phyloP scores from a whole-genome alignment of 176 grass and related monocot genomes.

The Puccinellia tenuiflora region DNA sequence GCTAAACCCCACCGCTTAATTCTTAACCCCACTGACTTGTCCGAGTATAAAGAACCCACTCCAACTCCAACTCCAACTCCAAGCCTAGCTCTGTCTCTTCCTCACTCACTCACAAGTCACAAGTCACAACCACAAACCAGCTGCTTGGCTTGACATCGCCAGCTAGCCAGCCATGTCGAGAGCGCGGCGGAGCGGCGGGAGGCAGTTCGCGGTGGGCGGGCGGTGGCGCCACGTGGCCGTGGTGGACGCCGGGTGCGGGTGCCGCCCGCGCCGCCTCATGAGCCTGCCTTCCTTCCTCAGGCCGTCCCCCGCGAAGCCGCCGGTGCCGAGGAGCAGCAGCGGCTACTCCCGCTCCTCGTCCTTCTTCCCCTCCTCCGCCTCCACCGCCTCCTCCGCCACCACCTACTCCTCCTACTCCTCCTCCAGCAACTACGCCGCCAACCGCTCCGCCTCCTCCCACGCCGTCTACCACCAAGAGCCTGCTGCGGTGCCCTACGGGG shows the following conservation, averaged over 20 bases:
- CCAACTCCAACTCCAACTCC: not conserved
- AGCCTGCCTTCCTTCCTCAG: conserved; percentile 41
- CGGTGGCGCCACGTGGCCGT: conserved; percentile 36
- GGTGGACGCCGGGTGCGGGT: conserved; percentile 45
- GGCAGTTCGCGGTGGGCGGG: conserved; percentile 36
- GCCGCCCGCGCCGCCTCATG: conserved; percentile 37
- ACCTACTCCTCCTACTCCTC: conserved; percentile 28
- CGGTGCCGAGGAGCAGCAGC: conserved; percentile 2
- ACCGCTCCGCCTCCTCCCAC: not conserved
- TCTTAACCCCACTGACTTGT: not conserved
- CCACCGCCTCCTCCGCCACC: conserved; percentile 33
- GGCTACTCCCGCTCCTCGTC: conserved; percentile 1
- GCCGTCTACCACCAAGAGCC: not conserved
- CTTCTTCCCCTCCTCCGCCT: conserved; percentile 30
- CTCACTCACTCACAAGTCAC: not conserved
- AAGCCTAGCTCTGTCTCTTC: not conserved
- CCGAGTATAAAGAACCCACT: not conserved
- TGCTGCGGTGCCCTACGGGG: not conserved
- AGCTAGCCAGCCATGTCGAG: conserved; percentile 9
- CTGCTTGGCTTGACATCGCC: not conserved
- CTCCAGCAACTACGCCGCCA: not conserved
- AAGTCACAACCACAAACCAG: too few species aligned
- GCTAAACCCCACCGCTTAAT: not conserved
- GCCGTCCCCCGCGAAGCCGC: conserved; percentile 33
- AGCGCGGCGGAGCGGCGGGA: not conserved